Evolutionary conservation across 108 stramenopile species (phyloP).

Genomic region (Aurantiochytrium sp.): DNA sequence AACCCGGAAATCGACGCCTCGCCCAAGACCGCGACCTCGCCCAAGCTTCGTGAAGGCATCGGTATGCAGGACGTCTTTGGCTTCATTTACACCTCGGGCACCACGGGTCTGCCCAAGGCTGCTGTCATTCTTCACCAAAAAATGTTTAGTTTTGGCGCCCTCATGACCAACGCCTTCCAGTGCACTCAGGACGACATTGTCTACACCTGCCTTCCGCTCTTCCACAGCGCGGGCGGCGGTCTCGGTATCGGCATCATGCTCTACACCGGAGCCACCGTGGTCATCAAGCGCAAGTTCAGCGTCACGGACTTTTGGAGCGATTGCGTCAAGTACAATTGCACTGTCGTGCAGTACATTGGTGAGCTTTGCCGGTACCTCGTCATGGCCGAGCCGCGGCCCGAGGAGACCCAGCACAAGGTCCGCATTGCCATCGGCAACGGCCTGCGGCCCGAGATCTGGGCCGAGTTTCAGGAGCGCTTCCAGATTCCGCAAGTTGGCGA

Average conservation of each 20-base stretch:
- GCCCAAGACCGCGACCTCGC: neutral
- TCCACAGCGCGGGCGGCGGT: constrained; percentile 48
- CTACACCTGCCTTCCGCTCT: constrained; percentile 48
- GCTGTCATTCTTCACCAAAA: constrained; percentile 30
- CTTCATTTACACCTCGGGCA: constrained; percentile 35
- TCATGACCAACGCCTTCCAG: neutral
- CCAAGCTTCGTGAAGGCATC: neutral
- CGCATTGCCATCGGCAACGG: constrained; percentile 54
- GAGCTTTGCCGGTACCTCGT: constrained; percentile 45
- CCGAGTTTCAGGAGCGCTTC: constrained; percentile 37
- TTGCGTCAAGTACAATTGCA: constrained; percentile 25
- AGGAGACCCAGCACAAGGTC: constrained; percentile 17
- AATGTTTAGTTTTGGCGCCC: neutral
- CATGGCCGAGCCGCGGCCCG: neutral
- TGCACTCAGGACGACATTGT: constrained; percentile 23
- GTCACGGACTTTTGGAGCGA: constrained; percentile 32
- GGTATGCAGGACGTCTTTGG: neutral
- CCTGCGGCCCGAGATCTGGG: constrained; percentile 49
- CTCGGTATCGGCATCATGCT: constrained; percentile 27
- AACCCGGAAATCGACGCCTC: neutral
- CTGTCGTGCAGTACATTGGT: constrained; percentile 53
- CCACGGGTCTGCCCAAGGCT: constrained; percentile 51
- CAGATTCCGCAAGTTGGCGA: constrained; percentile 34
- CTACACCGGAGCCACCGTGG: constrained; percentile 24
- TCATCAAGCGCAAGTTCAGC: constrained; percentile 43